Conservation (phyloP, 768 basidiomycete species). For the Xerocomellus chrysenteron region DNA sequence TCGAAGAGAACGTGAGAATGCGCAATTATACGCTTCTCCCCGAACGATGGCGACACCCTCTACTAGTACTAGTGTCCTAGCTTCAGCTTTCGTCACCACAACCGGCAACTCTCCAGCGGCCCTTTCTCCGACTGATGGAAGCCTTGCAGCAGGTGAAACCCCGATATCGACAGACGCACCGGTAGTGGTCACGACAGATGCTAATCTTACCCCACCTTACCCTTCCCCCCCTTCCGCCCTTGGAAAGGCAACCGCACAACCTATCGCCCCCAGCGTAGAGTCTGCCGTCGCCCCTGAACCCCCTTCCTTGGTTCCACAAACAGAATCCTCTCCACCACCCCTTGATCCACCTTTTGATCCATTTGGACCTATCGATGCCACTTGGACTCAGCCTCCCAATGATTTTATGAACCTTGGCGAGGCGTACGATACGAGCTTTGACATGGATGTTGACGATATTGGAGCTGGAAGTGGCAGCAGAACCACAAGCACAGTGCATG, state of each 20-base stretch:
- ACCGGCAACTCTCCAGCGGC: constrained; percentile 15
- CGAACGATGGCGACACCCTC: constrained; percentile 23
- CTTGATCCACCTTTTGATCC: constrained; percentile 40
- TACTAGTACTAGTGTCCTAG: constrained; percentile 9
- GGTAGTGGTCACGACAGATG: constrained; percentile 12
- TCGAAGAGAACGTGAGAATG: constrained; percentile 60
- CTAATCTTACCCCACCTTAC: constrained; percentile 38
- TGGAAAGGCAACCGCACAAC: constrained; percentile 16
- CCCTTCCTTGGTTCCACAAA: constrained; percentile 6
- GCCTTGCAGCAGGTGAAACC: constrained; percentile 15
- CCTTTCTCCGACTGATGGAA: constrained; percentile 12
- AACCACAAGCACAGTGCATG: constrained; percentile 22
- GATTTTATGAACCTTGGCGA: constrained; percentile 40
- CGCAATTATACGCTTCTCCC: constrained; percentile 31
- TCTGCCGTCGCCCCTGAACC: constrained; percentile 23
- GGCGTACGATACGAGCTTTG: constrained; percentile 47
- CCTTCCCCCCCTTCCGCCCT: constrained; percentile 61
- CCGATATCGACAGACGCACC: constrained; percentile 16
- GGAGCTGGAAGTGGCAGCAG: constrained; percentile 30
- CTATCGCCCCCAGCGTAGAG: constrained; percentile 13
- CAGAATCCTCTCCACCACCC: constrained; percentile 18
- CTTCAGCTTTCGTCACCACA: constrained; percentile 10
- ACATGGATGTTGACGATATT: constrained; percentile 43
- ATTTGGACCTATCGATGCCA: constrained; percentile 41
- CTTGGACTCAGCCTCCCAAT: constrained; percentile 38